Evolutionary conservation across 768 basidiomycete species (phyloP).

Genomic region (Mycena pura): DNA sequence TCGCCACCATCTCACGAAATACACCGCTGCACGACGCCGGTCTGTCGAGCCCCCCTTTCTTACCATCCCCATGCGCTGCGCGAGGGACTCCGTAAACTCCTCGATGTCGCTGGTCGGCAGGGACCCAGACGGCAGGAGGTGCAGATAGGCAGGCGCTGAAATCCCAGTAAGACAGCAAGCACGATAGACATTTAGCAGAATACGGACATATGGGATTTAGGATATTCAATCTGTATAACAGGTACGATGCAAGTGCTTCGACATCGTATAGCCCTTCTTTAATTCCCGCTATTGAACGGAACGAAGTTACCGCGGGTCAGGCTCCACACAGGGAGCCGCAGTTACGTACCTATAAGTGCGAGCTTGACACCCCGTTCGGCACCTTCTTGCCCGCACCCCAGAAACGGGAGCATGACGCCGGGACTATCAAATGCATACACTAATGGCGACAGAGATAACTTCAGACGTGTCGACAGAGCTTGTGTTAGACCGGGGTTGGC

Average conservation of each 20-base stretch:
- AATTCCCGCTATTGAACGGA: constrained; percentile 75
- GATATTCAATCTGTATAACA: constrained; percentile 84
- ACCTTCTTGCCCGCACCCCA: constrained; percentile 84
- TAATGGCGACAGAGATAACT: constrained; percentile 78
- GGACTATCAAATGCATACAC: constrained; percentile 97
- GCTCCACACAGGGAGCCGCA: background rate
- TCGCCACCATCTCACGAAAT: constrained; percentile 91
- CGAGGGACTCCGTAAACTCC: constrained; percentile 74
- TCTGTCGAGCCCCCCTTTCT: constrained; percentile 78
- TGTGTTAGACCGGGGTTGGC: constrained; percentile 92
- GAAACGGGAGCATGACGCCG: constrained; percentile 95
- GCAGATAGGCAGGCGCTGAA: constrained; percentile 74
- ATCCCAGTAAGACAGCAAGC: constrained; percentile 9
- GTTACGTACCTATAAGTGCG: constrained; percentile 84
- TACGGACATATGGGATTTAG: constrained; percentile 74
- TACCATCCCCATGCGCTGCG: constrained; percentile 81
- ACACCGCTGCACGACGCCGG: constrained; percentile 71
- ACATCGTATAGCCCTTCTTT: constrained; percentile 91
- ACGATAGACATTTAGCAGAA: constrained; percentile 19
- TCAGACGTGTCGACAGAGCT: constrained; percentile 86
- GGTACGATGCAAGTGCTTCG: constrained; percentile 84
- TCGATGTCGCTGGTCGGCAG: constrained; percentile 65
- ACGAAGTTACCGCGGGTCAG: constrained; percentile 24
- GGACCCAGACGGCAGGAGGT: constrained; percentile 60
- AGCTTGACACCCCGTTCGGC: constrained; percentile 93